Evolutionary conservation across 2,329 filamentous ascomycete genomes (phyloP), one percentile per base, ranked within the genome.

Genomic region (Huntiella moniliformis): DNA sequence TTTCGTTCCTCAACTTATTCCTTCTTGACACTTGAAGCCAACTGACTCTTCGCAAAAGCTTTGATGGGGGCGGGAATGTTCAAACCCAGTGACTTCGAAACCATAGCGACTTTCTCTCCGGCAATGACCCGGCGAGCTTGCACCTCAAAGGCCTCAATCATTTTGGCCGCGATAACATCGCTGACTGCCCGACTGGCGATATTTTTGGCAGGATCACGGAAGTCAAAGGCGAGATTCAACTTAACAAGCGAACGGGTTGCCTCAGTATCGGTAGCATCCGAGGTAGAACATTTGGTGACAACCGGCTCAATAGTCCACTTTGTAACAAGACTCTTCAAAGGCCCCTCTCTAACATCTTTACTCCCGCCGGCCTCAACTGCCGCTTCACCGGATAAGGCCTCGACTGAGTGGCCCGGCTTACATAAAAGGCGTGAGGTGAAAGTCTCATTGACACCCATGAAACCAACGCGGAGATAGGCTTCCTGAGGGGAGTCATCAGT

Each of bases 121-220:
- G 7, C 63, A 54, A 73, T 59, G 41, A 84, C 58, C 55, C 72
- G 65, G 57, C 66, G 67, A 4, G 91, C 86, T 56, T 82, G 71
- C 61, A 74, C 73, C 65, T 95, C 87, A 65, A 98, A 98, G 1
- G 91, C 88, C 60, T 83, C 78, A 53, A 96, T 82, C 86, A 98
- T 94, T 52, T 82, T 69, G 3, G 76, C 77, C 1, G 85, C 88
- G 52, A 95, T 77, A 62, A 83, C 85, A 31, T 84, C 80, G 52
- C 85, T 84, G 17, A 91, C 78, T 32, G 82, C 79, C 34, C 77
- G 71, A 58, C 87, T 91, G 57, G 95, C 67, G 15, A 82, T 76
- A 37, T 77, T 79, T 63, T 95, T 92, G 47, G 94, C 60, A n/a
- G 87, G 84, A 61, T 87, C 96, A 54, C 75, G 70, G 59, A 98